A percentile compares a stretch with the other conserved stretches of the same genome.
Conservation (phyloP, 768 basidiomycete genomes). For the Exidia glandulosa region DNA sequence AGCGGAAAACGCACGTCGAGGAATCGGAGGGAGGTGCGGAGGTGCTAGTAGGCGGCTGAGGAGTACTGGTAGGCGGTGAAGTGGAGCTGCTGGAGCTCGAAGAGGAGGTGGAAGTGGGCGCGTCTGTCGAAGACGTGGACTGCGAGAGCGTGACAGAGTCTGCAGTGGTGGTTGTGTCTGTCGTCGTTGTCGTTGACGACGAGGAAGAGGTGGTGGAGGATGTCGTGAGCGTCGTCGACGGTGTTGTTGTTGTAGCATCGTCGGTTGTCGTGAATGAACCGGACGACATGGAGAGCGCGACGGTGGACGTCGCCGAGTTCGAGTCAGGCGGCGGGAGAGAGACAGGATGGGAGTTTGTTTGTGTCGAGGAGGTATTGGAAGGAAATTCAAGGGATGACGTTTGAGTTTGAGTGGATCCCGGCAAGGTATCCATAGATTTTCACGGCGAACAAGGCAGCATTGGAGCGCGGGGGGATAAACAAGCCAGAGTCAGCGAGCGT, state of each 20-base stretch:
- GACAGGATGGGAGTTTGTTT: neutral
- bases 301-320: neutral
- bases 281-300: neutral
- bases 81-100: neutral
- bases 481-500: neutral
- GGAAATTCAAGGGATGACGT: neutral
- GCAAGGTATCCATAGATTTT: neutral
- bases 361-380: neutral
- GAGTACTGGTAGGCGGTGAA: constrained; percentile 9
- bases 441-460: neutral
- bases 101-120: constrained; percentile 3
- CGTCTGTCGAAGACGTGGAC: neutral
- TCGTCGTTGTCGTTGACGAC: neutral
- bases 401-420: neutral
- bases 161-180: too few species aligned
- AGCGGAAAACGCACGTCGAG: neutral
- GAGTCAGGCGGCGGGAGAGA: neutral
- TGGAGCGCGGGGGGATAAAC: neutral
- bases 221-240: constrained; percentile 7
- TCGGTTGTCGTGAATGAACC: constrained; percentile 7
- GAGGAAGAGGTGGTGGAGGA: constrained; percentile 4
- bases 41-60: neutral
- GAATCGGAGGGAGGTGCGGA: neutral
- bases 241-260: constrained; percentile 9
- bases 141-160: too few species aligned